These are phyloP conservation scores for Cladophialophora carrionii DNA, from an alignment of 2,329 filamentous ascomycete species.

Conservation along the genomic window DNA sequence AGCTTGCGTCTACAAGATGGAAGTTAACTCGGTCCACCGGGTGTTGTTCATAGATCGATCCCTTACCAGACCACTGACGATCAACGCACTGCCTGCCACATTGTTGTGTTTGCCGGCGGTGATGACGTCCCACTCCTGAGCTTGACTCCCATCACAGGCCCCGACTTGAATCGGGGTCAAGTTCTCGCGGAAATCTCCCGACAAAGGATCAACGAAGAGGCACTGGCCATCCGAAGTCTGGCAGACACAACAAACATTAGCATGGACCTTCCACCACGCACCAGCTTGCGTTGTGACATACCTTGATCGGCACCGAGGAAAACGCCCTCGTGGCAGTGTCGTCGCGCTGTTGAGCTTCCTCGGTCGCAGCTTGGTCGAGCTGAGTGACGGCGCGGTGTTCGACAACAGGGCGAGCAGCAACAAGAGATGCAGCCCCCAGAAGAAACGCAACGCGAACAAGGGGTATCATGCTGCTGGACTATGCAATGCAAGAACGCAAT, in stretches of 20 bases:
- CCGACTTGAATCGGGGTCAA: constrained; percentile 56
- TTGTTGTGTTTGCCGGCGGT: constrained; percentile 59
- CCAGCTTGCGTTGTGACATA: constrained; percentile 26
- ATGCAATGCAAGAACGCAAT: not conserved
- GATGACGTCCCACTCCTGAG: constrained; percentile 58
- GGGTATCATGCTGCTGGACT: constrained; percentile 14
- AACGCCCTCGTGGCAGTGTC: constrained; percentile 54
- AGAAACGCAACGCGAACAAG: constrained; percentile 15
- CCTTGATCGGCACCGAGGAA: constrained; percentile 52
- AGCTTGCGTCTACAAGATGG: constrained; percentile 53
- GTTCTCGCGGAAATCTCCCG: constrained; percentile 60
- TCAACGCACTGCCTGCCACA: constrained; percentile 51
- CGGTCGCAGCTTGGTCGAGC: constrained; percentile 56
- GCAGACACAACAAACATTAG: not conserved
- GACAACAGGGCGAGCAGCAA: constrained; percentile 16
- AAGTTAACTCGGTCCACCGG: not conserved
- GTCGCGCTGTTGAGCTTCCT: constrained; percentile 55
- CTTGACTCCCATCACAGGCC: constrained; percentile 51
- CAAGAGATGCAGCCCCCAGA: constrained; percentile 19
- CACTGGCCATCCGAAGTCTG: constrained; percentile 56
- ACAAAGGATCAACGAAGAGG: constrained; percentile 57
- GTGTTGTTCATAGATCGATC: not conserved
- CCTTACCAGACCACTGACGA: constrained; percentile 59
- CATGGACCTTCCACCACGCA: not conserved
- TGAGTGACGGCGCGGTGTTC: constrained; percentile 51